Evolutionary conservation across 805 yeast genomes (phyloP), one percentile per base, ranked within the genome.

Genomic region (Pichia heedii): DNA sequence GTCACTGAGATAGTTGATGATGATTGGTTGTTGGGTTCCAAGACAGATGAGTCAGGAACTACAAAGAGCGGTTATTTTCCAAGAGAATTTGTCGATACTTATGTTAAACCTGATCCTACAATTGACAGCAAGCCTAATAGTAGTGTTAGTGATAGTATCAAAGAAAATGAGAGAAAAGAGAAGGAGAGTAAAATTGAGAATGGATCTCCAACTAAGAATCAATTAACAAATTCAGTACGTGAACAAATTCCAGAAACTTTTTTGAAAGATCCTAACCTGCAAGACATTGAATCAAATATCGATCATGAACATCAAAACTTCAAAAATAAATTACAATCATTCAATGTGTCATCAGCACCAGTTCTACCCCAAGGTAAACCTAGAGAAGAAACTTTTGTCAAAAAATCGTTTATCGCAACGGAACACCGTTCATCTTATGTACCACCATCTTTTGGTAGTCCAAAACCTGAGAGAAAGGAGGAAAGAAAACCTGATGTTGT

Each of bases 21-120:
- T 7, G 96, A 89, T 50, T 93, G 97, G 97, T 83, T 76, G 57
- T 68, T 74, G 33, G 98, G 98, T 3, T 65, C 70, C 5, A 83
- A 74, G 53, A 55, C 54, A 3, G 73, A 66, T 47, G 29, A 39
- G 5, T 65, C 66, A 27, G 85, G 85, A 5, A 55, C 49, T 10
- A 36, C 52, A 22, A 62, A 65, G 37, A 62, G 74, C 19, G 98
- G 98, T 8, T 80, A 89, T 67, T 93, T 93, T 54, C 98, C 98
- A 4, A 77, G 74, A 58, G 79, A 77, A 56, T 90, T 86, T 66
- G 97, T 90, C 5, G 76, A 76, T 40, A 43, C 39, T 12, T 46
- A 50, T 33, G 29, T 21, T 5, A 41, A 27, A 19, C 21, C 43
- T 10, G 48, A 12, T 15, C 35, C 22, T 16, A 21, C 34, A n/a